These are phyloP conservation scores for Ascochyta koolunga DNA, from an alignment of 2,329 filamentous ascomycete species.

Conservation along the genomic window DNA sequence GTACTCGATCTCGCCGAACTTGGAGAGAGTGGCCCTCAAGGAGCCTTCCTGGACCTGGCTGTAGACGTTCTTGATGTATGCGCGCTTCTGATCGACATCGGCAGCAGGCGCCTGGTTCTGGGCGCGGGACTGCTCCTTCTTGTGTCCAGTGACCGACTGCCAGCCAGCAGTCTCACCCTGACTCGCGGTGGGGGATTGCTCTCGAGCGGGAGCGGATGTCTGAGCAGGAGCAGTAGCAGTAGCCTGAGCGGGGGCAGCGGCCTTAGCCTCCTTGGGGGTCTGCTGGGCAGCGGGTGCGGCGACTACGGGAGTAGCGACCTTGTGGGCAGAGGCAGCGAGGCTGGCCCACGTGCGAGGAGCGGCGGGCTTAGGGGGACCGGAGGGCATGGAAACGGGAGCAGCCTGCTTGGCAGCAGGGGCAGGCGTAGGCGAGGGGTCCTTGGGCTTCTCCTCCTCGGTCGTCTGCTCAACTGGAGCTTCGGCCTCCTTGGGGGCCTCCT, in stretches of 20 bases:
- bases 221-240: conserved; percentile 35
- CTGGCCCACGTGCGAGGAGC: conserved; percentile 74
- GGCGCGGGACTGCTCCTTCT: conserved; percentile 80
- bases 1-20: conserved; percentile 69
- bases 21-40: conserved; percentile 71
- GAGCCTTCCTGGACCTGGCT: conserved; percentile 81
- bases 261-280: conserved; percentile 43
- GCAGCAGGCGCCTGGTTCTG: conserved; percentile 66
- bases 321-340: conserved; percentile 62
- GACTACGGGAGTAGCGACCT: conserved; percentile 51
- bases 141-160: conserved; percentile 83
- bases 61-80: conserved; percentile 94
- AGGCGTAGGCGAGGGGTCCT: conserved; percentile 65
- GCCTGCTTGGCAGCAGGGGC: conserved; percentile 58
- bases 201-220: conserved; percentile 42
- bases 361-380: conserved; percentile 61
- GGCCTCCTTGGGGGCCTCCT: conserved; percentile 46
- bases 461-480: conserved; percentile 42
- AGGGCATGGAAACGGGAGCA: conserved; percentile 62
- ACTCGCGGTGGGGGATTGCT: conserved; percentile 45
- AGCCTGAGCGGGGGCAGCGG: conserved; percentile 42
- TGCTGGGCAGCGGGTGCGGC: conserved; percentile 43
- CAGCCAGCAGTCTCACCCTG: conserved; percentile 73
- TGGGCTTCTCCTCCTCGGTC: conserved; percentile 64
- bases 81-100: conserved; percentile 78